Base-by-base conservation (phyloP, 192 early-diverging fungal species). In the Coemansia asiatica region DNA sequence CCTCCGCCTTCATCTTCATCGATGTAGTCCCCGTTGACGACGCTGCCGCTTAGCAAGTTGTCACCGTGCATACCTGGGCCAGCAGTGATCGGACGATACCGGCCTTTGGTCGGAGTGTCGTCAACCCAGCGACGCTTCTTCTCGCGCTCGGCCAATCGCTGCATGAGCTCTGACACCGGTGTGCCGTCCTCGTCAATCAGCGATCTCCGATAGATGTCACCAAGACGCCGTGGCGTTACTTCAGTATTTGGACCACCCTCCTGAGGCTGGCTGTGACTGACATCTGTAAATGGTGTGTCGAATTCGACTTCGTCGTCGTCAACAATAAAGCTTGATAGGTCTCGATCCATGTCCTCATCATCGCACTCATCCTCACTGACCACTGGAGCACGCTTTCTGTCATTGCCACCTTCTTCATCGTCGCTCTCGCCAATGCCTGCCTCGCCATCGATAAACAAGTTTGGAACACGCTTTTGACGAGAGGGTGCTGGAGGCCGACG, bases 301-400 rank as follows among this genome's bases (percentile, higher is more conserved):
- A 67, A 76, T 31, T 82, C 74, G 2, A 82, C 61, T 26, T 82
- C 54, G 50, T 76, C 71, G 21, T 77, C 65, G 21, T 82, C 71
- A 4, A 76, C 75, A 61, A 82, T 67, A 71, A 76, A 82, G 71
- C 74, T 71, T n/a, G 79, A 76, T 58, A 76, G 56, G 18, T 76
- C 68, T 38, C 65, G 67, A 40, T 82, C 70, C 60, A 82, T 27
- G 21, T 76, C 67, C 2, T 76, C 74, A 7, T 61, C 66, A 31
- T 75, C 78, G 31, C 51, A 51, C 63, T 75, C 71, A 44, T 76
- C 73, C 22, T 68, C 71, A 46, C 63, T 69, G 13, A 56, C 46
- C 9, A 16, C 44, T 29, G 7, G 33, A 22, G 28, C 23, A 51
- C 67, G 21, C 8, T 13, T 44, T 13, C 61, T 49, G n/a, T 28